Evolutionary conservation across 2,329 filamentous ascomycete genomes (phyloP).

Genomic region (Colletotrichum sansevieriae): DNA sequence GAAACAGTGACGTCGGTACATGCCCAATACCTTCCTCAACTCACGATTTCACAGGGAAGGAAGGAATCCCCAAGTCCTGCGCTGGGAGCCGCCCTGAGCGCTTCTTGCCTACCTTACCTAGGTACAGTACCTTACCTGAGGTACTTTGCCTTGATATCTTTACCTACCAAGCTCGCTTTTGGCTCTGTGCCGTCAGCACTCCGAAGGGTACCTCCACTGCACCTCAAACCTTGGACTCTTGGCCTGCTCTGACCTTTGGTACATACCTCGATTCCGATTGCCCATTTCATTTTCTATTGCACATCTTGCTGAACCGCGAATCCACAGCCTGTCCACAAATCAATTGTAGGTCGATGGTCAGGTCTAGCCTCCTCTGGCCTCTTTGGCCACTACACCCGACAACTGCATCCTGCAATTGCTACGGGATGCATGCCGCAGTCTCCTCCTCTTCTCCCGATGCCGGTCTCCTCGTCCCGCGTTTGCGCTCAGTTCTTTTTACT

Average conservation of each 20-base stretch:
- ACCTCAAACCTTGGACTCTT: no score
- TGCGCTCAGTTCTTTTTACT: not conserved
- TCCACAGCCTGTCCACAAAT: conserved; percentile 14
- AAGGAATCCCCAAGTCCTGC: not conserved
- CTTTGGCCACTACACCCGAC: not conserved
- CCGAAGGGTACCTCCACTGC: not conserved
- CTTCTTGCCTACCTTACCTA: not conserved
- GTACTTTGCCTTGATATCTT: no score
- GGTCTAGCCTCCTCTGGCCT: conserved; percentile 15
- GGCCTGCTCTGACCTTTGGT: no score
- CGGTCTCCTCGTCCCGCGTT: conserved; percentile 2
- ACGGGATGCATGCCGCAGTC: no score
- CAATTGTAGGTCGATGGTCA: conserved; percentile 18
- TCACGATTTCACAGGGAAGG: not conserved
- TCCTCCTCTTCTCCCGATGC: not conserved
- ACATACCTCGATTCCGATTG: not conserved
- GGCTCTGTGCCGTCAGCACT: conserved; percentile 4
- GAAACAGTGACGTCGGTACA: not conserved
- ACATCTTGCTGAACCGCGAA: not conserved
- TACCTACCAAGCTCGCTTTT: no score
- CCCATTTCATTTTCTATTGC: not conserved
- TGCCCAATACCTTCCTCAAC: not conserved
- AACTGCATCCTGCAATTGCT: conserved; percentile 5
- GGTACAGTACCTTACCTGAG: not conserved
- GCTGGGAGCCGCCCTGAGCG: not conserved